A percentile compares a stretch with the other conserved stretches of the same genome.
phyloP scores from a whole-genome alignment of 345 rosid species.

The Eucalyptus cladocalyx region DNA sequence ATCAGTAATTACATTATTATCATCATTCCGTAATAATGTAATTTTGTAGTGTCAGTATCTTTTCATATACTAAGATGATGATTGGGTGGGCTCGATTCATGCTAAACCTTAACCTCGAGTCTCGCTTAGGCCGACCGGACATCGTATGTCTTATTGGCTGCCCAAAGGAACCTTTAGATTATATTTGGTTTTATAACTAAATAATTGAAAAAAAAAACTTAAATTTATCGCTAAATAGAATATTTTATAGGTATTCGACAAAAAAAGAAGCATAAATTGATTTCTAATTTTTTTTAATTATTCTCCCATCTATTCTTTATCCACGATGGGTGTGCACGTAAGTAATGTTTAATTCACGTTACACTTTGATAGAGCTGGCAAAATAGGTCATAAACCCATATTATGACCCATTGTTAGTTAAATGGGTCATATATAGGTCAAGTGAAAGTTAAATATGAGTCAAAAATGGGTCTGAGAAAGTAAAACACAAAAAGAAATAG shows the following conservation, averaged over 20 bases:
- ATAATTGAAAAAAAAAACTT: neutral
- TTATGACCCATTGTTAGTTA: too few relatives aligned
- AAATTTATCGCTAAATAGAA: neutral
- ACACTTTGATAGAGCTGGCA: too few relatives aligned
- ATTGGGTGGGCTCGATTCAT: neutral
- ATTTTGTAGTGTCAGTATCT: neutral
- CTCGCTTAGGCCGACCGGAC: neutral
- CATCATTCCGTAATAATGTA: neutral
- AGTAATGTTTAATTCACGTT: neutral
- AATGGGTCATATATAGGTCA: too few relatives aligned
- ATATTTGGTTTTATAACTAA: neutral
- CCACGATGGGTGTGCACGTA: neutral
- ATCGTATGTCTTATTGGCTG: neutral
- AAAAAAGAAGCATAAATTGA: neutral
- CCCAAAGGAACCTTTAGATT: neutral
- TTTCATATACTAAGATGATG: neutral
- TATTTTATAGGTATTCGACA: neutral
- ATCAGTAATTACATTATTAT: too few relatives aligned
- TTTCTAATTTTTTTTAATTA: neutral
- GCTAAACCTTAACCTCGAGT: neutral
- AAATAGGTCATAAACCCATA: too few relatives aligned
- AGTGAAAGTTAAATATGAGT: too few relatives aligned
- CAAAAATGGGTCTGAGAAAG: rapidly evolving
- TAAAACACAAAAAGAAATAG: rapidly evolving
- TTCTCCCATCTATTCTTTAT: neutral